phyloP scores from a whole-genome alignment of 2,329 filamentous ascomycete genomes.

The Ceratocystis ficicola region DNA sequence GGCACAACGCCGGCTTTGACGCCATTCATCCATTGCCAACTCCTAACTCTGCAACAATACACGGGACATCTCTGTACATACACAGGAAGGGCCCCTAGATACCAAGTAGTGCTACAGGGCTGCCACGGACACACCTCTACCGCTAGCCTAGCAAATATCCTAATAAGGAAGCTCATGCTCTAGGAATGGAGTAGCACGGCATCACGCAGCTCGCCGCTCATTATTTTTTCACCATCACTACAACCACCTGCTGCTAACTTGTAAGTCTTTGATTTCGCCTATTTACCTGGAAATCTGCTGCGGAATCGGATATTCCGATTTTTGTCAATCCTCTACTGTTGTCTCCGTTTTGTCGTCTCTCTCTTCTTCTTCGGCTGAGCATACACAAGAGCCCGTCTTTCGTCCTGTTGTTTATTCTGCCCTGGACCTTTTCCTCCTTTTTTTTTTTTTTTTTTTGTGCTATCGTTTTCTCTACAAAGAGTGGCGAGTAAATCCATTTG shows the following conservation, averaged over 20 bases:
- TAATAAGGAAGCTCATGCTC: constrained; percentile 6
- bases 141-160: not conserved
- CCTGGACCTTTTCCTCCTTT: not conserved
- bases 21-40: constrained; percentile 4
- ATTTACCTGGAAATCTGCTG: constrained; percentile 2
- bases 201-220: not conserved
- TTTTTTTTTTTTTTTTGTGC: not conserved
- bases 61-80: no score
- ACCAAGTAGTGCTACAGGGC: not conserved
- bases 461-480: not conserved
- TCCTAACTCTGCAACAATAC: not conserved
- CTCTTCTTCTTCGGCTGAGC: constrained; percentile 2
- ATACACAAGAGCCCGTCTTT: not conserved
- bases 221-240: not conserved
- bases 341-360: not conserved
- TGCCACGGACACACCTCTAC: not conserved
- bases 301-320: not conserved
- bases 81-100: no score
- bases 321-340: not conserved
- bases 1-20: not conserved
- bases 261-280: constrained; percentile 11
- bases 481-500: not conserved
- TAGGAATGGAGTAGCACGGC: constrained; percentile 8
- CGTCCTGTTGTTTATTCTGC: not conserved
- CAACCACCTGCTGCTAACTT: not conserved